Conservation (phyloP, 805 yeast genomes). For the Saccharomycopsis sp. region DNA sequence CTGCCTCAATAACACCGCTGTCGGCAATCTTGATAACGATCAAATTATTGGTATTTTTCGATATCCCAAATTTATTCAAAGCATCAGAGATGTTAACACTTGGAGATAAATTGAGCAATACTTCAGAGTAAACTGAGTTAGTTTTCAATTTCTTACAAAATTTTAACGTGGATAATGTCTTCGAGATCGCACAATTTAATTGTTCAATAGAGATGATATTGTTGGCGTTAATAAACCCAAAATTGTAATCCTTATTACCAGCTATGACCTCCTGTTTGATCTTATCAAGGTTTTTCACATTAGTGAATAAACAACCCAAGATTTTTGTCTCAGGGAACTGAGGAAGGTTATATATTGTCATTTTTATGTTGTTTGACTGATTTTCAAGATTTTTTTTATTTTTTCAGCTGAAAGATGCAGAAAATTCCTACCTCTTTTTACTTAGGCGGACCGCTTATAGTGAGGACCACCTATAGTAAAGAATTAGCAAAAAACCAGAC, state of each 20-base stretch:
- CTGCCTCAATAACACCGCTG: neutral
- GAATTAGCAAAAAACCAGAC: too few relatives aligned
- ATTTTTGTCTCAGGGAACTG: conserved; percentile 14
- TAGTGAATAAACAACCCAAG: conserved; percentile 5
- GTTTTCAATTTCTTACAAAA: conserved; percentile 8
- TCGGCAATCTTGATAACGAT: conserved; percentile 12
- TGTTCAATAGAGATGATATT: conserved; percentile 17
- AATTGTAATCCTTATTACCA: conserved; percentile 10
- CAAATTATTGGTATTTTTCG: conserved; percentile 4
- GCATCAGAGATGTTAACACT: conserved; percentile 14
- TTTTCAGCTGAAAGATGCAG: neutral
- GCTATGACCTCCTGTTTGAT: conserved; percentile 16
- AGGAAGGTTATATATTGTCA: conserved; percentile 5
- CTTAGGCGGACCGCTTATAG: too few relatives aligned
- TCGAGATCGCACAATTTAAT: conserved; percentile 14
- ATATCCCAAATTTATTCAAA: conserved; percentile 15
- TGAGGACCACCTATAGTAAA: too few relatives aligned
- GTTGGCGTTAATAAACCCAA: conserved; percentile 16
- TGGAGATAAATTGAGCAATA: conserved; percentile 19
- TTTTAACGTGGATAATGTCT: conserved; percentile 9
- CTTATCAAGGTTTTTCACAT: conserved; percentile 11
- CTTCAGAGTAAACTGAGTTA: conserved; percentile 15
- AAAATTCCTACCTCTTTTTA: neutral
- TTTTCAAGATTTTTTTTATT: neutral
- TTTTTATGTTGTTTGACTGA: neutral